Evolutionary conservation across 1,284 basidiomycete genomes (phyloP), one percentile per base, ranked within the genome.

Genomic region (Sutorius eximius): DNA sequence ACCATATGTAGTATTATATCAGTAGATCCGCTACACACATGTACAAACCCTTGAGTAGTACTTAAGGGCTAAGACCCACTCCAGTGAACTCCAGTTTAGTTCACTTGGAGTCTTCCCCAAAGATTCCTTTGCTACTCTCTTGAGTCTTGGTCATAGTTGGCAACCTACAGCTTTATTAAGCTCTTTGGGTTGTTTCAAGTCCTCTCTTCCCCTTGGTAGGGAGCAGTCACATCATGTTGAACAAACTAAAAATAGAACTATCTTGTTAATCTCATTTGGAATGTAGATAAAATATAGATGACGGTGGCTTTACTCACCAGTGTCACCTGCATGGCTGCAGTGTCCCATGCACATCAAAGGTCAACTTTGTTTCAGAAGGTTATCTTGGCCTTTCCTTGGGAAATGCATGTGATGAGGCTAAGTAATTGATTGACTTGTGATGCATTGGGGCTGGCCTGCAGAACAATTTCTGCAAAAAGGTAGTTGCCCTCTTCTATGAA

Each of bases 361-460:
- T 55, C 44, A 1, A 2, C 9, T 16, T 55, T 29, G 6, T 54
- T 55, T 13, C 34, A 43, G 40, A 55, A 55, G 2, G 34, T 55
- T 18, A 55, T 11, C 0, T 7, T 32, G 4, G 46, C 36, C 29
- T 15, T 30, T 18, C 10, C 5, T 3, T 2, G n/a, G 40, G 2
- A 56, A 49, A 27, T 27, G 24, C 6, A 5, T 27, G 24, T 27
- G 24, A 27, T 27, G n/a, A 56, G 22, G 12, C 18, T 2, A 7
- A 56, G 55, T 0, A 56, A 27, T 3, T 34, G 34, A 36, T 56
- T 27, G 1, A 56, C 24, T 2, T 56, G 45, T 2, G 13, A 20
- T 5, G 34, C 5, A 3, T 36, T 56, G 4, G 56, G 16, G 5
- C 52, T 24, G 0, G 20, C 52, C 29, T 40, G 37, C 5, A 53